Percentiles rank a stretch among this genome's conserved stretches.
These are phyloP conservation scores for Pezicula radicicola DNA, from an alignment of 2,329 filamentous ascomycete genomes.

Conservation along the genomic window DNA sequence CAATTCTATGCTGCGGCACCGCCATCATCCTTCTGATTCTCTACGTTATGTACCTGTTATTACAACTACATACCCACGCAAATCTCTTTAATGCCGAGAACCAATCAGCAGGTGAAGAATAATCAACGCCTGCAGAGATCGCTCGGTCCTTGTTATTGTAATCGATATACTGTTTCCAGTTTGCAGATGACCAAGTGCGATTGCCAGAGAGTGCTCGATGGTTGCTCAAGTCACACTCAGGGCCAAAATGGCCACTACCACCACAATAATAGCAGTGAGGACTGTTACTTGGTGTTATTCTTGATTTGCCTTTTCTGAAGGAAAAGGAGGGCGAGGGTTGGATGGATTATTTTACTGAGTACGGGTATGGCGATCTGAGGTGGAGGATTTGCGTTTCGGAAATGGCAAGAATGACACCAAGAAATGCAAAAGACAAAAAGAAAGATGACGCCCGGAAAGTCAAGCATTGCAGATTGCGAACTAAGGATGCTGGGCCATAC, in stretches of 20 bases:
- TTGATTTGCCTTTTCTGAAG: no score
- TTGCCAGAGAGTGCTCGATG: slow-evolving; percentile 25
- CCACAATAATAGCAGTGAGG: slow-evolving; percentile 56
- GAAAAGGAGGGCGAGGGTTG: no score
- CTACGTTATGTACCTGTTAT: slow-evolving; percentile 74
- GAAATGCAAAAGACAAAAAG: slow-evolving; percentile 73
- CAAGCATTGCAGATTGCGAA: slow-evolving; percentile 63
- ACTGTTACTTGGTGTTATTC: no score
- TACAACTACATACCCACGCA: slow-evolving; percentile 72
- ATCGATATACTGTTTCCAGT: slow-evolving; percentile 48
- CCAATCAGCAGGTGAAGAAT: slow-evolving; percentile 21
- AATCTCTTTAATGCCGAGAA: slow-evolving; percentile 62
- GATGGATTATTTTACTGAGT: no score
- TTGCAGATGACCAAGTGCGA: slow-evolving; percentile 51
- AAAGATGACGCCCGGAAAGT: slow-evolving; percentile 67
- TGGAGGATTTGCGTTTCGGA: no score
- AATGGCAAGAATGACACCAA: slow-evolving; percentile 55
- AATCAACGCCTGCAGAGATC: slow-evolving; percentile 24
- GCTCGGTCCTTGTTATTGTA: slow-evolving; percentile 31
- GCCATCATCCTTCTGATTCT: slow-evolving; percentile 71
- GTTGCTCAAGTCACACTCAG: slow-evolving; percentile 44
- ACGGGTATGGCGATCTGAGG: no score
- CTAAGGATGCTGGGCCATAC: slow-evolving; percentile 70
- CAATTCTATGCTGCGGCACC: slow-evolving; percentile 70
- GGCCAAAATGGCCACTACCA: slow-evolving; percentile 49